Percentiles rank a stretch among this genome's conserved stretches.
These are phyloP conservation scores for Cyamopsis tetragonoloba DNA, from an alignment of 306 rosid genomes.

Conservation along the genomic window DNA sequence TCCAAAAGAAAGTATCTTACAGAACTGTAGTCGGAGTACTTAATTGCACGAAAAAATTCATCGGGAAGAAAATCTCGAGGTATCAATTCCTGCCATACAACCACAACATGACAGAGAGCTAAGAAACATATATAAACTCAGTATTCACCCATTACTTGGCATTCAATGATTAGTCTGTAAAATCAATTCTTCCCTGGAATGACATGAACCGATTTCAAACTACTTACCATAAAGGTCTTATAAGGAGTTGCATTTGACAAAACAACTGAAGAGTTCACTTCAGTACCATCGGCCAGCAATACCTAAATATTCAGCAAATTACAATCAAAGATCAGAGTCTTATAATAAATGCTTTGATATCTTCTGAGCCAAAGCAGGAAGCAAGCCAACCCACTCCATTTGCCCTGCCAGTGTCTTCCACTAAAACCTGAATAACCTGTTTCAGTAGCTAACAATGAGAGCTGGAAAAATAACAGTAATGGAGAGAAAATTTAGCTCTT, in stretches of 20 bases:
- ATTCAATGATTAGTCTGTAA: not conserved
- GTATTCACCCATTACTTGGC: not conserved
- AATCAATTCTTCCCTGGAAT: not conserved
- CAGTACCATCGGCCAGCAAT: constrained; percentile 66
- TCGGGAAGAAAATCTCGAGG: constrained; percentile 47
- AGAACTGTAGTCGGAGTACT: constrained; percentile 56
- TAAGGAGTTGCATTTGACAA: constrained; percentile 87
- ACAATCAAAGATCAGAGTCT: constrained; percentile 5
- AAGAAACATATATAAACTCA: not conserved
- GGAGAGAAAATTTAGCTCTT: not conserved
- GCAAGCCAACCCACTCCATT: constrained; percentile 54
- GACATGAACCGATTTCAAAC: not conserved
- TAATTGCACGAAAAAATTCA: constrained; percentile 45
- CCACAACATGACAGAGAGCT: not conserved
- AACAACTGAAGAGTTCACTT: constrained; percentile 63
- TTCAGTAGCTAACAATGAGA: constrained; percentile 2
- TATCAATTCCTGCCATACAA: constrained; percentile 42
- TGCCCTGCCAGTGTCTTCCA: constrained; percentile 52
- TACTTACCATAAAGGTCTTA: constrained; percentile 65
- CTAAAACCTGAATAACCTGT: constrained; percentile 51
- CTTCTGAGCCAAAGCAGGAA: not conserved
- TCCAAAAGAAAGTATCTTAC: constrained; percentile 34
- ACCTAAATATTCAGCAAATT: constrained; percentile 36
- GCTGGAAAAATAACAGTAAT: not conserved
- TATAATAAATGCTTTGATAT: not conserved